Conservation (phyloP, 805 yeast genomes). For the Cyberlindnera bimundalis region DNA sequence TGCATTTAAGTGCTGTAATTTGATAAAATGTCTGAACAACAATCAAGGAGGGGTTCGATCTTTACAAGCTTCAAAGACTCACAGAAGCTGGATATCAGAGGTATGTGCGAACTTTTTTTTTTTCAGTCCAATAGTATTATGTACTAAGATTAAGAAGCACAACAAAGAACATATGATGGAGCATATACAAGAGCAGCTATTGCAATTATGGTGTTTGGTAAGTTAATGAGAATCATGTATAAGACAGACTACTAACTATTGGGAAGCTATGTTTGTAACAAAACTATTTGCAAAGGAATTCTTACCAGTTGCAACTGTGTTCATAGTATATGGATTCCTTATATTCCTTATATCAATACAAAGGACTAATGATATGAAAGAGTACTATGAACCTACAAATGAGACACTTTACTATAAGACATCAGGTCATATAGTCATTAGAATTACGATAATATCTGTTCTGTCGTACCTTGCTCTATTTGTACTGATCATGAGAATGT, state of each 20-base stretch:
- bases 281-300: constrained; percentile 63
- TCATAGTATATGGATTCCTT: constrained; percentile 55
- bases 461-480: constrained; percentile 49
- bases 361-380: constrained; percentile 32
- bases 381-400: constrained; percentile 36
- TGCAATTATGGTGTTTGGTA: constrained; percentile 56
- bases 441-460: constrained; percentile 48
- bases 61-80: constrained; percentile 12
- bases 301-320: constrained; percentile 62
- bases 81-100: constrained; percentile 16
- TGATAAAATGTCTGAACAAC: too few relatives aligned
- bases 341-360: constrained; percentile 38
- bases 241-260: neutral
- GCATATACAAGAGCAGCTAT: constrained; percentile 75
- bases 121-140: neutral
- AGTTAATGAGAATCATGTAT: neutral
- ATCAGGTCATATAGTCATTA: constrained; percentile 57
- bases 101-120: constrained; percentile 3
- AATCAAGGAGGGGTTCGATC: constrained; percentile 8
- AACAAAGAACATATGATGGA: constrained; percentile 79
- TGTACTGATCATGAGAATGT: constrained; percentile 45
- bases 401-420: constrained; percentile 47
- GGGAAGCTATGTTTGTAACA: constrained; percentile 46
- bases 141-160: constrained; percentile 3
- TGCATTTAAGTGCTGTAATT: too few relatives aligned